Conservation (phyloP, 176 grass and related monocot species). For the Triticum aestivum region DNA sequence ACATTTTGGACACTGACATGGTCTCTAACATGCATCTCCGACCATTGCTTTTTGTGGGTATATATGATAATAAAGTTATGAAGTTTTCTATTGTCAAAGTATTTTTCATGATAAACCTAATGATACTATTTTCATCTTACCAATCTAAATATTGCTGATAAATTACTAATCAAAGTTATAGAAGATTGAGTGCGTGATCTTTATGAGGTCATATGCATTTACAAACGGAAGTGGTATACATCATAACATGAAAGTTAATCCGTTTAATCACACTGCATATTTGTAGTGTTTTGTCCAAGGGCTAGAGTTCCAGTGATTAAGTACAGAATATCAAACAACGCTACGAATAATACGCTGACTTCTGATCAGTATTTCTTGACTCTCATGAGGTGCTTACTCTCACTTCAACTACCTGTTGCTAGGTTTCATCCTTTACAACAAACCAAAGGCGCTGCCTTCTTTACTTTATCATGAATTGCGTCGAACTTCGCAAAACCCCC, state of each 20-base stretch:
- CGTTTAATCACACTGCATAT: neutral
- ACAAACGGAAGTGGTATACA: no score
- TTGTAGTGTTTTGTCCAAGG: neutral
- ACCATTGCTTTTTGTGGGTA: neutral
- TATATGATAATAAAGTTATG: neutral
- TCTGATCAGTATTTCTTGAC: neutral
- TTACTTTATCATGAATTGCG: neutral
- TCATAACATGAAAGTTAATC: neutral
- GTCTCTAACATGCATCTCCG: neutral
- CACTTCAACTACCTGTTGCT: neutral
- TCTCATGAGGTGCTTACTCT: neutral
- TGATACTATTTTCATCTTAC: neutral
- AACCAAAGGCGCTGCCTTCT: neutral
- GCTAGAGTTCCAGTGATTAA: neutral
- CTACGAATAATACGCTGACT: neutral
- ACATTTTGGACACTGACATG: neutral
- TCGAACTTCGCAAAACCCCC: neutral
- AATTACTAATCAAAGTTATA: neutral
- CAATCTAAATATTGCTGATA: neutral
- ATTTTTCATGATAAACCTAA: neutral
- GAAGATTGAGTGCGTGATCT: neutral
- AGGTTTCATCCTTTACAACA: neutral
- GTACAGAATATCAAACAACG: neutral
- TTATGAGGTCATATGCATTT: no score
- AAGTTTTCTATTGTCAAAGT: neutral